phyloP scores from a whole-genome alignment of 2,329 filamentous ascomycete genomes.

The Pseudogymnoascus sp. region DNA sequence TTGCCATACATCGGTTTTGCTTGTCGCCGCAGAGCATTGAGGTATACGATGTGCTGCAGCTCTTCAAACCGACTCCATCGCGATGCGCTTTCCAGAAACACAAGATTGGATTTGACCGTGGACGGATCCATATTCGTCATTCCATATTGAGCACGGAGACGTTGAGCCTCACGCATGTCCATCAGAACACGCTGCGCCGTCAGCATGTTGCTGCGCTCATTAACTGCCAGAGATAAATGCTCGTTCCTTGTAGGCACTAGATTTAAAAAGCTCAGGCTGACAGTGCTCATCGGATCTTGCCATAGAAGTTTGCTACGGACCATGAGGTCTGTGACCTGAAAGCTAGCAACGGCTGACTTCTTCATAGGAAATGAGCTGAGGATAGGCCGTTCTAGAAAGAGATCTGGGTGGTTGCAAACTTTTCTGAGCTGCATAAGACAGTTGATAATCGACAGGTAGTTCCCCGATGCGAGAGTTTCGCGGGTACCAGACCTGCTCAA shows the following conservation, averaged over 20 bases:
- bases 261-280: slow-evolving; percentile 71
- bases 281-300: slow-evolving; percentile 50
- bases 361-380: slow-evolving; percentile 94
- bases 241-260: slow-evolving; percentile 67
- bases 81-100: slow-evolving; percentile 62
- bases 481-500: slow-evolving; percentile 83
- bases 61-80: slow-evolving; percentile 66
- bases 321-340: slow-evolving; percentile 61
- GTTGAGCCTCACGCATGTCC: slow-evolving; percentile 64
- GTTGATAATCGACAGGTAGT: slow-evolving; percentile 96
- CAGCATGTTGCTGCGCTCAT: slow-evolving; percentile 52
- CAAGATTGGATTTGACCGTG: slow-evolving; percentile 59
- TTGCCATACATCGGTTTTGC: slow-evolving; percentile 74
- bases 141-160: slow-evolving; percentile 47
- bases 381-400: slow-evolving; percentile 92
- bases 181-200: slow-evolving; percentile 63
- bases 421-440: slow-evolving; percentile 96
- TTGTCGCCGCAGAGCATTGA: slow-evolving; percentile 73
- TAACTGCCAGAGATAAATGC: slow-evolving; percentile 44
- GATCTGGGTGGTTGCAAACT: slow-evolving; percentile 95
- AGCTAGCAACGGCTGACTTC: slow-evolving; percentile 66
- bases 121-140: slow-evolving; percentile 52
- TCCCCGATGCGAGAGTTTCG: slow-evolving; percentile 80
- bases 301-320: slow-evolving; percentile 59
- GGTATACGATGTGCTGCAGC: slow-evolving; percentile 69